Base-by-base conservation (phyloP, 2,329 filamentous ascomycete genomes). In the Mycocentrospora acerina region DNA sequence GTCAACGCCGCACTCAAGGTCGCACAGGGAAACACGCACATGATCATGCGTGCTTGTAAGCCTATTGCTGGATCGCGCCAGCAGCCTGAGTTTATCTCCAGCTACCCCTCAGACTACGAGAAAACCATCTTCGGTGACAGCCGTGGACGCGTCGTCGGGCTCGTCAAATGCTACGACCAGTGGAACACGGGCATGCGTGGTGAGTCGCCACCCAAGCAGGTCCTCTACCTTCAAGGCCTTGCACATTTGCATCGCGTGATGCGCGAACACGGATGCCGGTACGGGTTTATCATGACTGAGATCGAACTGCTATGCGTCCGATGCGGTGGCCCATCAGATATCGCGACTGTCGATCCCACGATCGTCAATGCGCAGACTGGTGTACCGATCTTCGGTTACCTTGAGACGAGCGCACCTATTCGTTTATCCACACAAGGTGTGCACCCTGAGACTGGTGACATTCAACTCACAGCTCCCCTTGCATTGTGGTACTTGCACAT, bases 101-200 rank as follows among this genome's bases (percentile, higher is more conserved):
- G 79, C 62, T 76, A 80, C 37, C 69, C 77, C 3, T 78, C 77
- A 37, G 73, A 76, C 58, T 66, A 66, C 49, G 71, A 74, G 43
- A 71, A 71, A 60, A 75, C 72, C 32, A 68, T 76, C 51, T 62
- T 59, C 40, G 72, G 71, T 40, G 71, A 74, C 43, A 59, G 52
- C 26, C 68, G 71, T 63, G 80, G 73, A 16, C 82, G 86, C 22
- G 79, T 90, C 10, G 83, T 91, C 32, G 88, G 91, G 6, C 78
- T 96, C n/a, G 86, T 94, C 56, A 91, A 91, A 70, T 86, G 83
- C 64, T 96, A 91, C 62, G 87, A 95, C 67, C 85, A 88, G 57
- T 96, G 94, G 86, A 95, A 95, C 75, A 93, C 89, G 1, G 88
- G 87, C 47, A 95, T 95, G 88, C 87, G 90, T 43, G 82, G 84